Base-by-base conservation (phyloP, 495 filamentous ascomycete genomes). In the Aspergillus mulundensis region DNA sequence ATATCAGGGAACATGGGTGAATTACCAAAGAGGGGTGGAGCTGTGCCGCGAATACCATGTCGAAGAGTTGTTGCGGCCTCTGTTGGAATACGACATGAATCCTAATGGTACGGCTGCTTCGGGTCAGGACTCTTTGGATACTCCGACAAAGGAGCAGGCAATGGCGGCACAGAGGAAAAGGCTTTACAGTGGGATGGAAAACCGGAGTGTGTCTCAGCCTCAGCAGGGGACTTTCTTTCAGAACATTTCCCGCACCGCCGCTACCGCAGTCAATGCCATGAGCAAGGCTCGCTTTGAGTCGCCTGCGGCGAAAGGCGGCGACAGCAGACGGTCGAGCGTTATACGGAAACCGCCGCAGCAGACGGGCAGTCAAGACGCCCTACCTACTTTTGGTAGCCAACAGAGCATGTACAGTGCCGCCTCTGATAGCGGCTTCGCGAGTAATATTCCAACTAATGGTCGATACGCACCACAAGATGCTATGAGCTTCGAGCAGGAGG, bases 1-100 rank as follows among this genome's bases (percentile, higher is more conserved):
- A 77, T 98, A 97, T 64, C 94, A 98, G 72, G 94, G 94, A 18
- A 98, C 94, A 3, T 98, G 94, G 94, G 94, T 97, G 50, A 90
- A 87, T 60, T 97, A 93, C 65, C 84, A 88, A 40, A 81, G 93
- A 50, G 94, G 93, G 3, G 81, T 95, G 30, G 90, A 96, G 54
- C 91, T 98, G 55, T 97, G 94, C 61, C 85, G 85, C 41, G 89
- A 95, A 67, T 97, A 98, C 66, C 88, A 90, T 21, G 94, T 98
- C 24, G 91, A 95, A 63, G 91, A 96, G 62, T 53, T 94, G 16
- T 73, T 98, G 42, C 78, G 85, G 40, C 91, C 90, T 25, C 80
- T 98, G 19, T 76, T 98, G 28, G 91, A 89, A 44, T 94, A 96
- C 67, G 90, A 95, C 69, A 87, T 92, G 77, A 85, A 81, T 53